Evolutionary conservation across 2,329 filamentous ascomycete genomes (phyloP).

Genomic region (Lecanosticta acicola): DNA sequence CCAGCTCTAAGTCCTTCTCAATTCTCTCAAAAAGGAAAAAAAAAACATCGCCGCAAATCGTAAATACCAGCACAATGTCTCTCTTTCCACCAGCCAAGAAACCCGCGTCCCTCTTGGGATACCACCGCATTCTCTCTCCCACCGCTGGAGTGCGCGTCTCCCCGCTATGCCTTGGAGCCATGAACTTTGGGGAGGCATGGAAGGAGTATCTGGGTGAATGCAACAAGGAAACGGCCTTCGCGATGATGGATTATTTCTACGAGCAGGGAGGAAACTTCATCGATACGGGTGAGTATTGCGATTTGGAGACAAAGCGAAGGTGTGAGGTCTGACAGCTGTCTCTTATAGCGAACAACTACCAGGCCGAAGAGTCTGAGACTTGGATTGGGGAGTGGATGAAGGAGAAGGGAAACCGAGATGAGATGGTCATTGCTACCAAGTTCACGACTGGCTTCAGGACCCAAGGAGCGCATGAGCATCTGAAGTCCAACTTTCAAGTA

Average conservation of each 20-base stretch:
- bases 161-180: constrained; percentile 48
- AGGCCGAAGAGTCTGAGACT: constrained; percentile 31
- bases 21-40: too few species aligned
- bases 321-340: not conserved
- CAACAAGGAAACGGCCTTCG: constrained; percentile 29
- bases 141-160: constrained; percentile 48
- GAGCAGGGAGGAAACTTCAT: constrained; percentile 19
- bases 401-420: constrained; percentile 15
- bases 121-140: constrained; percentile 48
- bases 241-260: constrained; percentile 32
- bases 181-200: constrained; percentile 51
- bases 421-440: constrained; percentile 57
- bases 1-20: too few species aligned
- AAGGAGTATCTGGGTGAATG: constrained; percentile 27
- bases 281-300: not conserved
- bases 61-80: too few species aligned
- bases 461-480: constrained; percentile 7
- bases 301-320: not conserved
- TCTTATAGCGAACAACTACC: constrained; percentile 31
- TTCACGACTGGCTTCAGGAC: constrained; percentile 54
- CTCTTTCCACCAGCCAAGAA: constrained; percentile 9
- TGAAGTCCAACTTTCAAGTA: constrained; percentile 19
- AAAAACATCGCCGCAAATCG: too few species aligned
- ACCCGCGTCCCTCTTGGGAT: constrained; percentile 5
- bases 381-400: constrained; percentile 33